Percentiles rank a stretch among this genome's conserved stretches.
Evolutionary conservation across 192 early-diverging fungal genomes (phyloP).

Genomic region (Rhizophagus sp.): DNA sequence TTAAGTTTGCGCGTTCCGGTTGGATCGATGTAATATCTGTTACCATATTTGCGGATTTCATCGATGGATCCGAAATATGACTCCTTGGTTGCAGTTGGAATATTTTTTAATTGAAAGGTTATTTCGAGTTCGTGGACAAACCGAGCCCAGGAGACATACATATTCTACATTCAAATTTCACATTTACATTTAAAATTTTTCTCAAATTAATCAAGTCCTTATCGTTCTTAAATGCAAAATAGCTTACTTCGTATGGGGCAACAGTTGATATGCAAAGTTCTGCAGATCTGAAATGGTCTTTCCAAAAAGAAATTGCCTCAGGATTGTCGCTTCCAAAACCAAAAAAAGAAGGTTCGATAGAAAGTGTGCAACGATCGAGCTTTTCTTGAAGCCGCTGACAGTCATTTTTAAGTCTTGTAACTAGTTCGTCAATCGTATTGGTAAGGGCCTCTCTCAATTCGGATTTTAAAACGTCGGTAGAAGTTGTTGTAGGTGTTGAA

Average conservation of each 20-base stretch:
- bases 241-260: constrained; percentile 21
- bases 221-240: background rate
- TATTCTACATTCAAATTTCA: constrained; percentile 12
- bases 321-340: constrained; percentile 8
- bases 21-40: constrained; percentile 18
- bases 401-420: constrained; percentile 17
- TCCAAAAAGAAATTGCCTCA: constrained; percentile 27
- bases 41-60: constrained; percentile 3
- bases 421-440: constrained; percentile 23
- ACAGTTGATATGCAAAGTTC: constrained; percentile 19
- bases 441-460: constrained; percentile 11
- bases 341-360: constrained; percentile 1
- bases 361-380: constrained; percentile 24
- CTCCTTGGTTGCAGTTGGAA: constrained; percentile 10
- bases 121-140: constrained; percentile 21
- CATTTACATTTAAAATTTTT: background rate
- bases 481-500: background rate
- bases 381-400: constrained; percentile 20
- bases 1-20: background rate
- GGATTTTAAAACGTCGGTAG: background rate
- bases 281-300: background rate
- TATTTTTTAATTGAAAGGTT: constrained; percentile 18
- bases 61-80: background rate
- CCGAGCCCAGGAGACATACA: constrained; percentile 30
- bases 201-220: too few species aligned